phyloP scores from a whole-genome alignment of 768 basidiomycete genomes.

The Phanerochaete carnosa region DNA sequence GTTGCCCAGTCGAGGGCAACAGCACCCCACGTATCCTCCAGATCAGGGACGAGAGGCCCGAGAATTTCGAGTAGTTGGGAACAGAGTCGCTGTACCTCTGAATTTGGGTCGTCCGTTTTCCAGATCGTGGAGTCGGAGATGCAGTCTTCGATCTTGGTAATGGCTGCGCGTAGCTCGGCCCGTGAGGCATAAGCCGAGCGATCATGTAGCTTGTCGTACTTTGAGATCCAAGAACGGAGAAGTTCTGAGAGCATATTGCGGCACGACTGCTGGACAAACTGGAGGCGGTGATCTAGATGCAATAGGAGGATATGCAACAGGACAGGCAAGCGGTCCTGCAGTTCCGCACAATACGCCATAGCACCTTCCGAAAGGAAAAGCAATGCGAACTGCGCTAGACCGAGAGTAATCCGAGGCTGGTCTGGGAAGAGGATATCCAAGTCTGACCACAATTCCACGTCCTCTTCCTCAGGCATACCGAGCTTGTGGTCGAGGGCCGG shows the following conservation, averaged over 20 bases:
- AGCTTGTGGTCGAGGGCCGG: conserved; percentile 72
- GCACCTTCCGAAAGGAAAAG: conserved; percentile 79
- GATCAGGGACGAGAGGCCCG: conserved; percentile 62
- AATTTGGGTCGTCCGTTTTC: conserved; percentile 64
- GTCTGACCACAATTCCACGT: conserved; percentile 76
- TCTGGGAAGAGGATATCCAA: conserved; percentile 74
- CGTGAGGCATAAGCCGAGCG: conserved; percentile 47
- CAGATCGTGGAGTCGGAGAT: conserved; percentile 60
- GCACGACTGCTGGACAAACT: conserved; percentile 66
- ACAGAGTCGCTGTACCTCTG: conserved; percentile 56
- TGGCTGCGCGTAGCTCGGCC: conserved; percentile 44
- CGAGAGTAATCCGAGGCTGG: conserved; percentile 65
- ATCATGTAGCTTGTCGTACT: conserved; percentile 71
- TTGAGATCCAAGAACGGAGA: conserved; percentile 76
- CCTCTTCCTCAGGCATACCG: conserved; percentile 55
- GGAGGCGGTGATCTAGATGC: conserved; percentile 75
- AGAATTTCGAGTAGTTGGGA: conserved; percentile 64
- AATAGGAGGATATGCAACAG: conserved; percentile 79
- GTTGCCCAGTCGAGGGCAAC: conserved; percentile 83
- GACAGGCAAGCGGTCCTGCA: conserved; percentile 62
- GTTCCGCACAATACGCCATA: conserved; percentile 73
- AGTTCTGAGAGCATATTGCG: conserved; percentile 83
- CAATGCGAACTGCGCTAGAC: conserved; percentile 86
- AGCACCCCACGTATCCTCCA: conserved; percentile 76
- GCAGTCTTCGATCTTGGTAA: conserved; percentile 50